Evolutionary conservation across 495 filamentous ascomycete species (phyloP).

Genomic region (Neurospora sp.): DNA sequence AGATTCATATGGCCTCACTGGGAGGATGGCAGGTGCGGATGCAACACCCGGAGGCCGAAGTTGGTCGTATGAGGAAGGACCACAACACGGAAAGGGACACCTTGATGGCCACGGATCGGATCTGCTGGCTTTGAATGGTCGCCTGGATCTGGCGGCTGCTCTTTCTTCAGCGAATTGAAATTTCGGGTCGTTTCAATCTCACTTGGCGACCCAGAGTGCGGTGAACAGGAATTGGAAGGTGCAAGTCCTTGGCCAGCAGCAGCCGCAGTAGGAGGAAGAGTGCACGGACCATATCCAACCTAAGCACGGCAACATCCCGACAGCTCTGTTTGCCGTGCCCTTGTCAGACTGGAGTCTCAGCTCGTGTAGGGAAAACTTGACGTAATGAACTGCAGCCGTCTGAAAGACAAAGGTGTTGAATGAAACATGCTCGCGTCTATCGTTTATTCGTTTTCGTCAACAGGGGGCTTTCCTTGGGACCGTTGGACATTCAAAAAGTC

Average conservation of each 20-base stretch:
- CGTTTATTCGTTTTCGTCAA: background rate
- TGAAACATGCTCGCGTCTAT: background rate
- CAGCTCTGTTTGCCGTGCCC: background rate
- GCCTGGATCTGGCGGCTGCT: background rate
- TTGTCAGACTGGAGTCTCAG: background rate
- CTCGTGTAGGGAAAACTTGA: background rate
- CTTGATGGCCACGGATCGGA: background rate
- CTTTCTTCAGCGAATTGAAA: background rate
- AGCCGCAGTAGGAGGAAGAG: background rate
- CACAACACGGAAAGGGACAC: background rate
- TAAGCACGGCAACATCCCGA: background rate
- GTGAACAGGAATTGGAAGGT: background rate
- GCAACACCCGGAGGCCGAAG: background rate
- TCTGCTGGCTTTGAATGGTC: background rate
- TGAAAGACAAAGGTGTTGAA: background rate
- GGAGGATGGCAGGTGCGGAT: background rate
- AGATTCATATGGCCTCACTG: background rate
- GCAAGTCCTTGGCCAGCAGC: background rate
- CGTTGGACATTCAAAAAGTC: background rate
- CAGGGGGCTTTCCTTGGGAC: background rate
- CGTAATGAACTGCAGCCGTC: background rate
- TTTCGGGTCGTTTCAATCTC: background rate
- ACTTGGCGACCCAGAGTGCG: background rate
- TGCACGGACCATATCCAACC: background rate
- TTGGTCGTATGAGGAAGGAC: background rate